Base-by-base conservation (phyloP, 352 stramenopile species). In the Globisporangium solare region DNA sequence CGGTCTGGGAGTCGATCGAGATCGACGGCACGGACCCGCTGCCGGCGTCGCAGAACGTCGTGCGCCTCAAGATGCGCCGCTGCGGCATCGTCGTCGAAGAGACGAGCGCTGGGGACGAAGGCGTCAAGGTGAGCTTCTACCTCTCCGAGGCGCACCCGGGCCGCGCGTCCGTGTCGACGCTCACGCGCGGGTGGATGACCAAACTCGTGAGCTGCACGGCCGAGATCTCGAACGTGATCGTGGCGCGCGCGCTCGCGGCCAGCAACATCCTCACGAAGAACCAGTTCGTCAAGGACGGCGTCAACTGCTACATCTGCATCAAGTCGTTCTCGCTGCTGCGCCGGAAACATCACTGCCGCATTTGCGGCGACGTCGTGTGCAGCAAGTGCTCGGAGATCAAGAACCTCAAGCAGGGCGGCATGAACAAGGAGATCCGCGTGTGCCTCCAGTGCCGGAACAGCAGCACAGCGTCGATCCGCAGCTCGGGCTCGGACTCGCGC, bases 1-100 rank as follows among this genome's bases (percentile, higher is more conserved):
- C 80, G 22, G 80, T 92, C 68, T 94, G 84, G 84, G 84, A 94
- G 51, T 89, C 76, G 22, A 89, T 94, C 50, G 82, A 94, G 54
- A 70, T 94, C 17, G 82, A 92, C 61, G 79, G 78, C 24, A 89
- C 76, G 32, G 76, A 83, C 7, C 84, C 84, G 4, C 60, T 92
- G 18, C 84, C 84, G 1, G 56, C 76, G 17, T 90, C 79, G 22
- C 71, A 87, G 55, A 94, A 94, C 57, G 81, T 94, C 41, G 84
- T 89, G 58, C 79, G 84, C 13, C 68, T 94, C 45, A 78, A 77
- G 31, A 67, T 94, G 59, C 84, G 84, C n/a, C 78, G 84, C 41
- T 88, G 79, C 31, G 84, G 84, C 18, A 79, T 94, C 40, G 82
- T 94, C 4, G 79, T 91, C 46, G 84, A 94, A 61, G 84, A 94